A percentile compares a stretch with the other conserved stretches of the same genome.
phyloP scores from a whole-genome alignment of 1,139 yeast genomes.

The Saccharomyces hybrid region DNA sequence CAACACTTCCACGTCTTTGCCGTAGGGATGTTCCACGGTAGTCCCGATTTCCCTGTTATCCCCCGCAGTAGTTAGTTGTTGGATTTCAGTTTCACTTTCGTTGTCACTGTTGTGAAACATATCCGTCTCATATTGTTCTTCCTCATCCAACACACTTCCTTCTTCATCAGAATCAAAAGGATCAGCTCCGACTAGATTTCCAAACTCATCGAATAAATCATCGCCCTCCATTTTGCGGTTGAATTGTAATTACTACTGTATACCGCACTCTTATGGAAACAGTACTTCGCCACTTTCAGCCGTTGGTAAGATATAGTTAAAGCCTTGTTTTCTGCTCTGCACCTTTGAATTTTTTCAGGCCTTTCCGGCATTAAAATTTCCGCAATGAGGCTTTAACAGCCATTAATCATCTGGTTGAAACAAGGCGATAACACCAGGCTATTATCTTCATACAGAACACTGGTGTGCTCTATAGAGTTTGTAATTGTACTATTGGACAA shows the following conservation, averaged over 20 bases:
- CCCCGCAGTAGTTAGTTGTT: background rate
- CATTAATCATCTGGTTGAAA: background rate
- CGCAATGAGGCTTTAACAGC: background rate
- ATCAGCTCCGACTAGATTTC: constrained; percentile 45
- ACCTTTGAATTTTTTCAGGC: background rate
- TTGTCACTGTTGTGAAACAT: constrained; percentile 1
- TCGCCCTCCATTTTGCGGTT: background rate
- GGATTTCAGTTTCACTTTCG: constrained; percentile 7
- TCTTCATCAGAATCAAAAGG: constrained; percentile 42
- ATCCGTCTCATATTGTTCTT: constrained; percentile 14
- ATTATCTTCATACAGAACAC: background rate
- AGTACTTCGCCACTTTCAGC: background rate
- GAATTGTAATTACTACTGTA: background rate
- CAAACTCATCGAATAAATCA: constrained; percentile 47
- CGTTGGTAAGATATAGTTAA: background rate
- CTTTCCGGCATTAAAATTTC: constrained; percentile 1
- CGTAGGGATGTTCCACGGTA: constrained; percentile 35
- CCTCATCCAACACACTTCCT: constrained; percentile 8
- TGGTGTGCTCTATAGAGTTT: background rate
- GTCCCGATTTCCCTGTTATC: constrained; percentile 20
- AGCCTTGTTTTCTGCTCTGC: background rate
- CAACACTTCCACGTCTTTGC: constrained; percentile 57
- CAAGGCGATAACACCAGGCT: background rate
- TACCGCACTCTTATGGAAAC: background rate
- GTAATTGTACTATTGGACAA: background rate